Percentiles rank a stretch among this genome's conserved stretches.
Evolutionary conservation across 202 grass and related monocot species (phyloP).

Genomic region (Brachypodium distachyon): DNA sequence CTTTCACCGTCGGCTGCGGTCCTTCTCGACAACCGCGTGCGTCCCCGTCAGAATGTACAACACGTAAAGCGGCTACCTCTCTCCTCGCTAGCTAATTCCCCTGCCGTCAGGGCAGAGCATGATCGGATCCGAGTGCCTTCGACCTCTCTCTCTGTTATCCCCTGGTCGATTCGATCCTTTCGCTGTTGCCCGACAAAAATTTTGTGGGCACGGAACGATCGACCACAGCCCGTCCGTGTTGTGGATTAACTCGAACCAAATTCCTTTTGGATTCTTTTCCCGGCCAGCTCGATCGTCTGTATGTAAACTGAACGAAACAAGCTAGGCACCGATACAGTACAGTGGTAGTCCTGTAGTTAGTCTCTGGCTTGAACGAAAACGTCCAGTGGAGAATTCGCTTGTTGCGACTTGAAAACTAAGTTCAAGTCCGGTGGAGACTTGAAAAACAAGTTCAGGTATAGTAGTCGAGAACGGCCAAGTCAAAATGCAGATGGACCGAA

Average conservation of each 20-base stretch:
- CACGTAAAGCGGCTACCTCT: constrained; percentile 8
- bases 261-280: no score
- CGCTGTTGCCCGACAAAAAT: background rate
- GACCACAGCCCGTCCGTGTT: no score
- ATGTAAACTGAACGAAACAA: background rate
- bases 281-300: no score
- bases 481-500: background rate
- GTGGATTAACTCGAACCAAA: no score
- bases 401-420: no score
- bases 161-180: background rate
- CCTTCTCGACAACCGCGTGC: background rate
- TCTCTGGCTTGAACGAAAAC: no score
- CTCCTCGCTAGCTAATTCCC: background rate
- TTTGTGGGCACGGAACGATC: no score
- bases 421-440: no score
- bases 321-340: background rate
- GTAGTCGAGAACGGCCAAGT: background rate
- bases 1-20: constrained; percentile 17
- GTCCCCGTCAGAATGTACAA: constrained; percentile 1
- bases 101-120: constrained; percentile 12
- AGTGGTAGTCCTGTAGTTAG: no score
- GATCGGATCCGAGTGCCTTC: background rate
- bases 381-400: no score
- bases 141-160: background rate
- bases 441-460: background rate